Evolutionary conservation across 2,329 filamentous ascomycete species (phyloP), one percentile per base, ranked within the genome.

Genomic region (Pseudocercospora fijiensis): DNA sequence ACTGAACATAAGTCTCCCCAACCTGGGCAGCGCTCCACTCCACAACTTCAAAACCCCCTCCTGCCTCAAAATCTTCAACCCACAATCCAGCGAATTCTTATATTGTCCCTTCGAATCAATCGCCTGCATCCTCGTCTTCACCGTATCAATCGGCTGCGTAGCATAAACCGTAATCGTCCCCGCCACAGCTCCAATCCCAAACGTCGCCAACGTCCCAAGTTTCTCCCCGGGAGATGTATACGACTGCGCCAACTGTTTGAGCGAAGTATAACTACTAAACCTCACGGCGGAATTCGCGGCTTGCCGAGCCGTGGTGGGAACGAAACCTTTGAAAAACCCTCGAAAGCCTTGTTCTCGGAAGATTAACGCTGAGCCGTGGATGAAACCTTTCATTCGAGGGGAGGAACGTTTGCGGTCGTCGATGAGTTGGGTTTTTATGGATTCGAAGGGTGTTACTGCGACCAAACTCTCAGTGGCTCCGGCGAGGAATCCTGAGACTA

Each of bases 71-170:
- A 99, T 96, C 73, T 88, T 84, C 10, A 85, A 83, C 0, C 90
- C 93, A 77, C 95, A 99, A 55, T 88, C 85, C 69, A 96, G 85
- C 71, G 89, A 95, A 79, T 96, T 97, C 75, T 90, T 92, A 75
- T 99, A 99, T 65, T 89, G 80, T 49, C 80, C 82, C 66, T 85
- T 86, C 33, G 94, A 91, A 77, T 97, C 92, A 65, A 97, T 89
- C 70, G 92, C 96, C 84, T 99, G 95, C 95, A 99, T 99, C 66
- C 85, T 81, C 56, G 95, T 99, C 85, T 99, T 99, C 76, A 99
- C 85, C 0, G 94, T 98, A 77, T 99, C 95, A 49, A 99, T 80
- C 1, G 87, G 87, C 78, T 89, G 88, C 1, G 87, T 84, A 1
- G 79, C 79, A 65, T 86, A 93, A 61, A 99, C 95, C 1, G 95